Evolutionary conservation across 257 asterid genomes (phyloP).

Genomic region (Solanum habrochaites): DNA sequence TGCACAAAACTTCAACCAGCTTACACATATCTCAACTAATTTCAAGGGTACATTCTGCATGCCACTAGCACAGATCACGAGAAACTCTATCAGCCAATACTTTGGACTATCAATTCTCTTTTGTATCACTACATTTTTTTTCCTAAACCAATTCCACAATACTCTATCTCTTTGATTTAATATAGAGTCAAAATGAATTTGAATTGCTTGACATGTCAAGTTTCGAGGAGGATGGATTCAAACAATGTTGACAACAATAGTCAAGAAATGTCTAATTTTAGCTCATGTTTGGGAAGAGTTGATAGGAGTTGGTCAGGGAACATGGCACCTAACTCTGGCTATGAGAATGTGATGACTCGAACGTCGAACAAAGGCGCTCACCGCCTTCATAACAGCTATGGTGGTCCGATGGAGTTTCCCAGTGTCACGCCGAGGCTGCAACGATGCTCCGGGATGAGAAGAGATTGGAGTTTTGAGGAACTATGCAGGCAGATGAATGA

Average conservation of each 20-base stretch:
- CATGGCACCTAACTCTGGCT: constrained; percentile 1
- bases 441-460: constrained; percentile 38
- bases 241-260: neutral
- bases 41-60: neutral
- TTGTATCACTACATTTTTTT: neutral
- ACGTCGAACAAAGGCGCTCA: neutral
- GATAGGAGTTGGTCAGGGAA: constrained; percentile 39
- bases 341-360: neutral
- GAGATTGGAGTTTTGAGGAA: constrained; percentile 45
- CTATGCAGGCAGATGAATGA: neutral
- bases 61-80: neutral
- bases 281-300: neutral
- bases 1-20: neutral
- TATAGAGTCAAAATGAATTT: neutral
- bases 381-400: neutral
- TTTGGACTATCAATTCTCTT: neutral
- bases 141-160: neutral
- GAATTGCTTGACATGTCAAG: constrained; percentile 8
- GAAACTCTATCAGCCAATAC: neutral
- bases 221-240: constrained; percentile 5
- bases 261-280: constrained; percentile 1
- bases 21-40: neutral
- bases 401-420: neutral
- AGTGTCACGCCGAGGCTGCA: constrained; percentile 15
- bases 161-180: neutral